Base-by-base conservation (phyloP, 768 basidiomycete genomes). In the Termitomyces sp. region DNA sequence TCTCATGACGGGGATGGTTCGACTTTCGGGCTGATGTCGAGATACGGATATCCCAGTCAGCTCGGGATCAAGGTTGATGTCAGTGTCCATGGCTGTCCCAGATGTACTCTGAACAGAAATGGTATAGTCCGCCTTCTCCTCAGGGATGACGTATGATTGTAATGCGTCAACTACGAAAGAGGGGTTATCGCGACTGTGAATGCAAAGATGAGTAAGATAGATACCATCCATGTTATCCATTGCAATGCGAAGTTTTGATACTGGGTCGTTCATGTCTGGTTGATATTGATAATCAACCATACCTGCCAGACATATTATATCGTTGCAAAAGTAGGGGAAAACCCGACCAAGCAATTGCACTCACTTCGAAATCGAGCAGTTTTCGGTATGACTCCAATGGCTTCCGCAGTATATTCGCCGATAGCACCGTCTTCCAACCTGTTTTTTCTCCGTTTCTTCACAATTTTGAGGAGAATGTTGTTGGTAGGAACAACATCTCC, bases 261-360 rank as follows among this genome's bases (percentile, higher is more conserved):
- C 75, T 3, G 89, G 86, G 68, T 96, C 94, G 14, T 84, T 72
- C 70, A 80, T 75, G 60, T 89, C 80, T 1, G 93, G 93, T 62
- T 87, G 83, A 73, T 87, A 97, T 73, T 97, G 95, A 71, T 86
- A 97, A 72, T 98, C 96, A 43, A 88, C 92, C 91, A 98, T 94
- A 60, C 87, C 96, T 98, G 60, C 40, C 50, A 14, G 61, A 45
- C n/a, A 49, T 56, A 20, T 34, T 58, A 45, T 12, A 43, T 46
- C 11, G 29, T 49, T 47, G 34, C n/a, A n/a, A 47, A 37, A 12
- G 17, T n/a, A 42, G 10, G 29, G 10, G 40, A 62, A 31, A 29
- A 17, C 46, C 46, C 9, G 58, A 42, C 17, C 11, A 20, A 46
- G 64, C 20, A 50, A 20, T 29, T 25, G 42, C 20, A 79, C 89